Evolutionary conservation across 176 grass and related monocot genomes (phyloP).

Genomic region (Aegilops longissima): DNA sequence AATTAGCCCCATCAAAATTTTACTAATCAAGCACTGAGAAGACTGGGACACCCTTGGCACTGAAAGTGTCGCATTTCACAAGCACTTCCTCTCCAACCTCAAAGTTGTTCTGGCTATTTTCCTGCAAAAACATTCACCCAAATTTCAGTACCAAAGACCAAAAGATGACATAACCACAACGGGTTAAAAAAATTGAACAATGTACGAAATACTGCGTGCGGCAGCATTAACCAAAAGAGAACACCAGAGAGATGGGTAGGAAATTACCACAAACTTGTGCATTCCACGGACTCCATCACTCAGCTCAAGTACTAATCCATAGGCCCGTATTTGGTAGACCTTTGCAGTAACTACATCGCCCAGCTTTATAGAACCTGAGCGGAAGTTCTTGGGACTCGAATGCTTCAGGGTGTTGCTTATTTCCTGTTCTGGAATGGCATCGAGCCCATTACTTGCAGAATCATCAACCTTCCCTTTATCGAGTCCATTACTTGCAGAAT

Average conservation of each 20-base stretch:
- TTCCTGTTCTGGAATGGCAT: conserved; percentile 34
- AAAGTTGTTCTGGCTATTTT: conserved; percentile 54
- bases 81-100: conserved; percentile 63
- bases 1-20: conserved; percentile 6
- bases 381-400: conserved; percentile 15
- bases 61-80: conserved; percentile 65
- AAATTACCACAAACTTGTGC: conserved; percentile 93
- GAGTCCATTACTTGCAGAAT: conserved; percentile 8
- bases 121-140: conserved; percentile 36
- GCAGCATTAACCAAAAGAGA: background rate
- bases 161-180: background rate
- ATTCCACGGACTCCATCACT: conserved; percentile 76
- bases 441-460: conserved; percentile 22
- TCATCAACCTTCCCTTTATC: conserved; percentile 24
- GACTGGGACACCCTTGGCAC: conserved; percentile 74
- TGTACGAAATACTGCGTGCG: background rate
- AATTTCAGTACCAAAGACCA: conserved; percentile 12
- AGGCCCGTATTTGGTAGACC: conserved; percentile 76
- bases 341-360: conserved; percentile 81
- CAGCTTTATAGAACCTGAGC: conserved; percentile 57
- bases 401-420: conserved; percentile 24
- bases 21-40: conserved; percentile 59
- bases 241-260: background rate
- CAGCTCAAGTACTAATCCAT: conserved; percentile 88
- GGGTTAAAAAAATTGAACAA: background rate